Percentiles rank a stretch among this genome's conserved stretches.
Evolutionary conservation across 2,329 filamentous ascomycete species (phyloP).

Genomic region (Apiospora arundinis): DNA sequence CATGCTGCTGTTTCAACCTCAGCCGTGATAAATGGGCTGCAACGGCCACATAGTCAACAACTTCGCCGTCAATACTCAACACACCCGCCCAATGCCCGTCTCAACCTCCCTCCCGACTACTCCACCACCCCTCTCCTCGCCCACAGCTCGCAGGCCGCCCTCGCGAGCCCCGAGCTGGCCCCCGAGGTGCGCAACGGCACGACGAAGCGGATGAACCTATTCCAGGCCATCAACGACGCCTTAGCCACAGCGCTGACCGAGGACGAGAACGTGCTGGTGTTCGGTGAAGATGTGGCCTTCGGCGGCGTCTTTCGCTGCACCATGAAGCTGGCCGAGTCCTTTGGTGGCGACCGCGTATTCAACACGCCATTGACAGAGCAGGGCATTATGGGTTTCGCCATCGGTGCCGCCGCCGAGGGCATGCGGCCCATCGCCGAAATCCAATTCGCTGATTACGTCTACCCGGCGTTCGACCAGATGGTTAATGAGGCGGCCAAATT

Average conservation of each 20-base stretch:
- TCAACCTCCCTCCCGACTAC: conserved; percentile 91
- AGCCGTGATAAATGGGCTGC: background rate
- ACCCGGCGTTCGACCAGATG: conserved; percentile 90
- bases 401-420: conserved; percentile 87
- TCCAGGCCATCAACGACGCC: conserved; percentile 91
- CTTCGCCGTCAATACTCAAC: conserved; percentile 54
- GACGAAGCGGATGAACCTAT: conserved; percentile 90
- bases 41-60: background rate
- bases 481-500: conserved; percentile 94
- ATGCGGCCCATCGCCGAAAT: conserved; percentile 95
- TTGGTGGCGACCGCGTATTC: conserved; percentile 89
- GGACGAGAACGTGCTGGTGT: conserved; percentile 87
- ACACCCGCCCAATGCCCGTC: conserved; percentile 64
- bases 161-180: conserved; percentile 75
- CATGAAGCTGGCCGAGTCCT: conserved; percentile 87
- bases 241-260: conserved; percentile 80
- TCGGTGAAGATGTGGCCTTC: conserved; percentile 97
- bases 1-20: conserved; percentile 14
- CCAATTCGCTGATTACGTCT: conserved; percentile 95
- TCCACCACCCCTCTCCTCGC: conserved; percentile 79
- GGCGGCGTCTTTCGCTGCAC: conserved; percentile 96
- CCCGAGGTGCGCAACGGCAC: conserved; percentile 67
- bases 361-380: conserved; percentile 96
- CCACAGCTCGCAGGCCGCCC: conserved; percentile 76
- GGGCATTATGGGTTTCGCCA: conserved; percentile 91